These are phyloP conservation scores for Ceratobasidium papillatum DNA, from an alignment of 1,284 basidiomycete genomes.

Conservation along the genomic window DNA sequence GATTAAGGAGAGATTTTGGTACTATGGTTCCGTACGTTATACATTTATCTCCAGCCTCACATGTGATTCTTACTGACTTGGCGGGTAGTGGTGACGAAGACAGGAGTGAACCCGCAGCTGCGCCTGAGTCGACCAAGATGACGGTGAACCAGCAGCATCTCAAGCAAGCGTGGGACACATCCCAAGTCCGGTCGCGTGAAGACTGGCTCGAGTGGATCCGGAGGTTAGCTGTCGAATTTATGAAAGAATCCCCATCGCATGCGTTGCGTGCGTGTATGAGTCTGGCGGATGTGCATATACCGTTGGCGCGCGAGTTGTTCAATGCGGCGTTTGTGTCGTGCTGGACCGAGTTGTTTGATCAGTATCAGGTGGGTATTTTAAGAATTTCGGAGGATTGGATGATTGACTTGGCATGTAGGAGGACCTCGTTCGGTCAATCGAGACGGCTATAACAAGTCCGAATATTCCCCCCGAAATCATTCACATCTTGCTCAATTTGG, in stretches of 20 bases:
- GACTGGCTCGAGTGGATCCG: constrained; percentile 99
- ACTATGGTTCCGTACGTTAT: constrained; percentile 43
- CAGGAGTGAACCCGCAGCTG: constrained; percentile 71
- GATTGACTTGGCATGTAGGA: constrained; percentile 63
- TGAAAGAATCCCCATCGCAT: constrained; percentile 98
- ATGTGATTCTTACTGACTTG: constrained; percentile 30
- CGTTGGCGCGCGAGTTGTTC: constrained; percentile 94
- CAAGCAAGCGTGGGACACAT: constrained; percentile 96
- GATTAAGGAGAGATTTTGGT: constrained; percentile 72
- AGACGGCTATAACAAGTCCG: constrained; percentile 83
- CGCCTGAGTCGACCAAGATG: constrained; percentile 87
- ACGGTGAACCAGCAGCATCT: constrained; percentile 97
- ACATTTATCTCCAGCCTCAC: neutral
- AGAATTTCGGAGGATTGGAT: constrained; percentile 19
- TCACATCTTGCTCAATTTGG: constrained; percentile 94
- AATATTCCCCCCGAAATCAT: constrained; percentile 90
- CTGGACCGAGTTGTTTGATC: constrained; percentile 95
- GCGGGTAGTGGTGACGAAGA: constrained; percentile 62
- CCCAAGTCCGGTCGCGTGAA: constrained; percentile 78
- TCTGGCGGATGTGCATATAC: constrained; percentile 90
- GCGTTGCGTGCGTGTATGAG: constrained; percentile 96
- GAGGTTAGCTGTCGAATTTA: constrained; percentile 91
- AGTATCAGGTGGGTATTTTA: constrained; percentile 78
- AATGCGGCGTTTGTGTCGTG: constrained; percentile 99
- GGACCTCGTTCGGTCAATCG: constrained; percentile 91